These are phyloP conservation scores for Bipolaris cookei DNA, from an alignment of 2,329 filamentous ascomycete species.

Conservation along the genomic window DNA sequence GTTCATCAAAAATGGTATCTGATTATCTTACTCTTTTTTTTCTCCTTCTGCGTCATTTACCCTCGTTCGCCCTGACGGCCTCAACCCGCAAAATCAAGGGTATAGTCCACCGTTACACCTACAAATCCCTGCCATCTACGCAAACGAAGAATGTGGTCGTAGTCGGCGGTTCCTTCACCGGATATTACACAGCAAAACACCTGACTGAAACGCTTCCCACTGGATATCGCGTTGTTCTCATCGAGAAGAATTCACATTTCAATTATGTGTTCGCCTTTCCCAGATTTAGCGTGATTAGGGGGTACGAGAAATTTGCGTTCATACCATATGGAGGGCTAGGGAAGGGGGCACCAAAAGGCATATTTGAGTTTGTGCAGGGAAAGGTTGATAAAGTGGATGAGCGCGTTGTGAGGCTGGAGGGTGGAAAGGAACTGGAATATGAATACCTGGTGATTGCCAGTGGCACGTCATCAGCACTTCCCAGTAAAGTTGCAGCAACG, in stretches of 20 bases:
- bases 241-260: conserved; percentile 67
- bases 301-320: conserved; percentile 63
- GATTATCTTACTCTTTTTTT: not conserved
- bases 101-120: not conserved
- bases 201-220: not conserved
- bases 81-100: not conserved
- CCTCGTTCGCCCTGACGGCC: not conserved
- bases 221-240: conserved; percentile 60
- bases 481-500: conserved; percentile 56
- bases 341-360: not conserved
- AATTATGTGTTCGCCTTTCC: conserved; percentile 67
- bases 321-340: conserved; percentile 60
- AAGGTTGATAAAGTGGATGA: conserved; percentile 40
- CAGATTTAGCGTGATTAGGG: conserved; percentile 60
- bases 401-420: conserved; percentile 51
- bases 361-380: not conserved
- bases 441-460: conserved; percentile 65
- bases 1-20: not conserved
- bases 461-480: conserved; percentile 56
- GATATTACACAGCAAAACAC: not conserved
- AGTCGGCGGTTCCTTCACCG: not conserved
- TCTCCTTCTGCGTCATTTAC: not conserved
- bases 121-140: not conserved
- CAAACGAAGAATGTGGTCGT: not conserved
- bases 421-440: conserved; percentile 58